phyloP scores from a whole-genome alignment of 352 stramenopile species.

The Phytophthora fragariaefolia region DNA sequence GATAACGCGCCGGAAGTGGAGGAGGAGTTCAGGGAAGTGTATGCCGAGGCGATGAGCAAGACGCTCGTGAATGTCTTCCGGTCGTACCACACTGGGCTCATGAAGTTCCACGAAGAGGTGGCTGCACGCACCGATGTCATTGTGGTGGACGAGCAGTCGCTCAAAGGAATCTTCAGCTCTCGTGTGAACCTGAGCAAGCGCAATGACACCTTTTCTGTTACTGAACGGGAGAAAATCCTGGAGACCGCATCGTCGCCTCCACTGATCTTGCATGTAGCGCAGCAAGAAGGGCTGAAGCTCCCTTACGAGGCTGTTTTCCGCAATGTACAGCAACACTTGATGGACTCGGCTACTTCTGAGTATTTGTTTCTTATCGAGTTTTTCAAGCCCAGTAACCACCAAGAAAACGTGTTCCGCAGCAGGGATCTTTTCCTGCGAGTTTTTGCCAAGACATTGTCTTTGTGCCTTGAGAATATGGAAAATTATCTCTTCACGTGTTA shows the following conservation, averaged over 20 bases:
- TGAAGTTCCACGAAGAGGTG: slow-evolving; percentile 95
- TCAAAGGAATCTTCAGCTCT: slow-evolving; percentile 87
- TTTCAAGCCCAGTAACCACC: slow-evolving; percentile 84
- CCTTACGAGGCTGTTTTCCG: slow-evolving; percentile 98
- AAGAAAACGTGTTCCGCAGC: slow-evolving; percentile 65
- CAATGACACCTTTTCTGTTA: slow-evolving; percentile 94
- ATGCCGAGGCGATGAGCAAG: slow-evolving; percentile 97
- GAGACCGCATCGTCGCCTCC: slow-evolving; percentile 81
- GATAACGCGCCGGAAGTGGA: slow-evolving; percentile 93
- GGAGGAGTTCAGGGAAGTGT: slow-evolving; percentile 95
- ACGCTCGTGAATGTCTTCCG: slow-evolving; percentile 96
- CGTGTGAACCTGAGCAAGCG: slow-evolving; percentile 96
- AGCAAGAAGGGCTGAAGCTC: slow-evolving; percentile 91
- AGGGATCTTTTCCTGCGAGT: slow-evolving; percentile 95
- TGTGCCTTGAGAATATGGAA: slow-evolving; percentile 97
- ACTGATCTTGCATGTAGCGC: slow-evolving; percentile 95
- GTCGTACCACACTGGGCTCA: slow-evolving; percentile 95
- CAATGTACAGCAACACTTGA: slow-evolving; percentile 96
- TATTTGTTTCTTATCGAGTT: slow-evolving; percentile 97
- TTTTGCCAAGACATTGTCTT: slow-evolving; percentile 95
- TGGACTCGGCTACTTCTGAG: slow-evolving; percentile 98
- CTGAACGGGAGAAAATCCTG: slow-evolving; percentile 92
- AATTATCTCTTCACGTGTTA: slow-evolving; percentile 98
- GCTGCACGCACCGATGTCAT: slow-evolving; percentile 94
- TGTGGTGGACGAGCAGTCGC: slow-evolving; percentile 94